Evolutionary conservation across 768 basidiomycete genomes (phyloP), one percentile per base, ranked within the genome.

Genomic region (Tulasnella sp.): DNA sequence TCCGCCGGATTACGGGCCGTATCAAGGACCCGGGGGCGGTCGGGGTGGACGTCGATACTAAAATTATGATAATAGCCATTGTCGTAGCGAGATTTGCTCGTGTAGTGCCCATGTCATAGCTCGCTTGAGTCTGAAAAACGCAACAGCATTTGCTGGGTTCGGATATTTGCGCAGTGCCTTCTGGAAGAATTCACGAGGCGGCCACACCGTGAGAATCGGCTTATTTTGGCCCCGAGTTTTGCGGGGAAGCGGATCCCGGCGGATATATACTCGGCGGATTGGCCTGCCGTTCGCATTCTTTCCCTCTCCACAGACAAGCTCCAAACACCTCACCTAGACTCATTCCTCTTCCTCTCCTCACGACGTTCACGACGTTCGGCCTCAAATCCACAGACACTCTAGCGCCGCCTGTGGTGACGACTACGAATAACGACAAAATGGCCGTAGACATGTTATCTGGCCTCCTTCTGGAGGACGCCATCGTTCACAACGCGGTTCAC

Each of bases 1-100:
- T 38, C 93, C 94, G 27, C 94, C 94, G 56, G 94, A 95, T 86
- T 95, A 95, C 81, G 91, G 94, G 12, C 94, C 94, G 24, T 95
- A 95, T 82, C 92, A 92, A 84, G 93, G 93, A n/a, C 94, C 93
- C 31, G 83, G 72, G 71, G 82, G 71, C 81, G 80, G 76, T 27
- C 36, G 82, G 74, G 77, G 81, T n/a, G 77, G 58, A 81, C 80
- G 73, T 78, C 71, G 81, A 74, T 77, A 77, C 56, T 77, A 68
- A 62, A 68, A 34, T 31, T 39, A 74, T 74, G 27, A 74, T 68
- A 68, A 68, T 68, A 27, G 56, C 14, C 31, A 34, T 68, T n/a
- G n/a, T 68, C 62, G 21, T 68, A 68, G 62, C 62, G 62, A 68
- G 62, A 34, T 68, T 34, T 12, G 27, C 62, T 68, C 27, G 62